These are phyloP conservation scores for Nymphaea colorata DNA, from an alignment of 164 flowering plant species.

Conservation along the genomic window DNA sequence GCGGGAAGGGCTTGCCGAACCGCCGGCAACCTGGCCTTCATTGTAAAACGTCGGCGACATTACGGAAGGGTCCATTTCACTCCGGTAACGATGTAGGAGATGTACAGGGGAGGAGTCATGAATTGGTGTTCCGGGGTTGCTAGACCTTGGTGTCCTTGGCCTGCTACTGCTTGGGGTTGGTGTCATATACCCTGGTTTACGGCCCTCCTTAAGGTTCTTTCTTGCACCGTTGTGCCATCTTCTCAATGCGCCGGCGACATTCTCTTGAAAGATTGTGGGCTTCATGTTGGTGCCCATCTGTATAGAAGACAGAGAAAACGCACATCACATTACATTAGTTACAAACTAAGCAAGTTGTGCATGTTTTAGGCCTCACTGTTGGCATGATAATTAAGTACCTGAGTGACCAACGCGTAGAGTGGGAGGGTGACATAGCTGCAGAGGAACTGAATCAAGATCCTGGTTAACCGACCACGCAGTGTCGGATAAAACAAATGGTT, in stretches of 20 bases:
- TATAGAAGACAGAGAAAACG: neutral
- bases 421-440: slow-evolving; percentile 90
- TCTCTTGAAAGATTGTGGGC: slow-evolving; percentile 61
- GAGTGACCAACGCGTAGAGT: slow-evolving; percentile 80
- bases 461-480: slow-evolving; percentile 6
- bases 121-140: slow-evolving; percentile 3
- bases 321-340: no score
- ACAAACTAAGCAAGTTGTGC: no score
- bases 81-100: slow-evolving; percentile 29
- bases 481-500: no score
- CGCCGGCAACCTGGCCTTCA: slow-evolving; percentile 21
- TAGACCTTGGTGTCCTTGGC: slow-evolving; percentile 30
- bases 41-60: slow-evolving; percentile 29
- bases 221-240: slow-evolving; percentile 66
- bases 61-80: slow-evolving; percentile 30
- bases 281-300: slow-evolving; percentile 90
- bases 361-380: neutral
- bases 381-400: slow-evolving; percentile 24
- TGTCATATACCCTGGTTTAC: slow-evolving; percentile 15
- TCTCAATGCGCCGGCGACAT: slow-evolving; percentile 43
- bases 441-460: slow-evolving; percentile 41
- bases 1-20: slow-evolving; percentile 23
- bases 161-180: slow-evolving; percentile 32
- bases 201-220: slow-evolving; percentile 38
- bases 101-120: slow-evolving; percentile 43